Base-by-base conservation (phyloP, 345 rosid species). In the Diplotaxis tenuifolia region DNA sequence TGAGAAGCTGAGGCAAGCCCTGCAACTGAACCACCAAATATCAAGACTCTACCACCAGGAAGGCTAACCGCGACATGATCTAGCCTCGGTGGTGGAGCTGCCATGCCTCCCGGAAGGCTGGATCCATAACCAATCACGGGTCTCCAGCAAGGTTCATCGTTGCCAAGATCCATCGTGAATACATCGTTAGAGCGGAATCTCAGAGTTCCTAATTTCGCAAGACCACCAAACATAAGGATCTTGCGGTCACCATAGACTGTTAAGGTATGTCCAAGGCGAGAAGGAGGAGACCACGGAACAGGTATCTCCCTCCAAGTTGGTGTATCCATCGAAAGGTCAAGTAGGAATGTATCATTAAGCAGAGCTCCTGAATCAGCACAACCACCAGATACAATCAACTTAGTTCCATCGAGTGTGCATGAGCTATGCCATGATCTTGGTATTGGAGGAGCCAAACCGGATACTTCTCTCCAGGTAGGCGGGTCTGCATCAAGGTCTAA, bases 401-500 rank as follows among this genome's bases (percentile, higher is more conserved):
- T 93, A 38, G 95, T 93, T 47, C 98, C 98, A 73, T 93, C 98
- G 9, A 93, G 95, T 16, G 98, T 93, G 84, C 98, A 93, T 4
- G 98, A 93, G 78, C 98, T 93, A 71, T 93, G 98, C 98, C 98
- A 93, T 20, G 98, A 90, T 76, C 98, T 81, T 21, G 98, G 96
- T 64, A 93, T 87, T 9, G 98, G 98, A 15, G 96, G 98, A 4
- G 96, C 95, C 58, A 90, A 77, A 50, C 95, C 96, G 36, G 98
- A 88, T 36, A 93, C 86, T 80, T 93, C 98, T 34, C 95, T 90
- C 98, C 98, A 93, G 6, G 86, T 82, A 14, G 93, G 96, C 61
- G 95, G 90, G 77, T 85, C 86, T 49, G 98, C 95, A 74, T 92
- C 98, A 83, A 92, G 86, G 79, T 92, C 96, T 81, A 92, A 56